Evolutionary conservation across 2,329 filamentous ascomycete genomes (phyloP).

Genomic region (Diaporthe ilicicola): DNA sequence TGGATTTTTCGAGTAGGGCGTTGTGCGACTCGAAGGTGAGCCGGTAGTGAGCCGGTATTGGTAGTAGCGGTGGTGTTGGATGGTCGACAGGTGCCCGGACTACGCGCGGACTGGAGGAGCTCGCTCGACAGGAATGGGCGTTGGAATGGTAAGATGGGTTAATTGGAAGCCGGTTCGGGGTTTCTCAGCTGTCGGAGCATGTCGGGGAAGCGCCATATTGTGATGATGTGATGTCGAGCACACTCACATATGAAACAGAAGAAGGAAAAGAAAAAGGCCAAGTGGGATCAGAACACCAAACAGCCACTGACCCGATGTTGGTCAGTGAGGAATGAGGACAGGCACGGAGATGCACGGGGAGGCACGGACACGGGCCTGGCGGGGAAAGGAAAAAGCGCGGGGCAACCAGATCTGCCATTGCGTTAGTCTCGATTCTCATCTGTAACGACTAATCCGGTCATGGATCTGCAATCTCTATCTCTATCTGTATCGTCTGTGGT

Average conservation of each 20-base stretch:
- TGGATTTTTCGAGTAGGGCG: background rate
- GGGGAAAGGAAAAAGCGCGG: background rate
- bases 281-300: too few species aligned
- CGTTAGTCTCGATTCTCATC: background rate
- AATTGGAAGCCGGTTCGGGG: background rate
- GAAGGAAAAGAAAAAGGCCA: too few species aligned
- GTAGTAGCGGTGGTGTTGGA: constrained; percentile 5
- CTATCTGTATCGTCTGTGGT: background rate
- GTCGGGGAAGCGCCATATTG: too few species aligned
- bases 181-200: background rate
- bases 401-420: background rate
- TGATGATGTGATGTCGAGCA: too few species aligned
- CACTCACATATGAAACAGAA: too few species aligned
- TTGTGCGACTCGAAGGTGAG: background rate
- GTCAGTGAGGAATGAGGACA: too few species aligned
- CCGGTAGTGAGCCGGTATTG: background rate
- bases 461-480: too few species aligned
- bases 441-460: too few species aligned
- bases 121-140: too few species aligned
- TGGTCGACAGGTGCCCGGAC: constrained; percentile 29
- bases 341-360: too few species aligned
- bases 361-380: background rate
- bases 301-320: background rate
- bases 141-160: background rate
- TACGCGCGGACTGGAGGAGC: too few species aligned